phyloP scores from a whole-genome alignment of 2,329 filamentous ascomycete genomes.

The Neofusicoccum kwambonambiense region DNA sequence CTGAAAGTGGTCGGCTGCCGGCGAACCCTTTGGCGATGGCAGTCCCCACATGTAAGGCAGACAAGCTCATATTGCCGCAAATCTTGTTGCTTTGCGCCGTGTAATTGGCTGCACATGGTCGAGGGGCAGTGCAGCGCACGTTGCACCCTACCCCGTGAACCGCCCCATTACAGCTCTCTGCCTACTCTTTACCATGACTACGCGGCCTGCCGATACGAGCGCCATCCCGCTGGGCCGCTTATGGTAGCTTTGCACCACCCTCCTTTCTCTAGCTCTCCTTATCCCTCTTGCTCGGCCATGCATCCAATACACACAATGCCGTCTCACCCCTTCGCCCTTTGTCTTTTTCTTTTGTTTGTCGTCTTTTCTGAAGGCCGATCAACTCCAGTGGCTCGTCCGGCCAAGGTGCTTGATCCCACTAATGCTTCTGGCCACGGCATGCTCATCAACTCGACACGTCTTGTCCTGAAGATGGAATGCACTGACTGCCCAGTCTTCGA shows the following conservation, averaged over 20 bases:
- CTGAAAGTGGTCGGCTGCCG: neutral
- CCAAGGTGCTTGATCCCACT: neutral
- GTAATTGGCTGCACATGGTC: neutral
- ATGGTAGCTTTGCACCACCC: neutral
- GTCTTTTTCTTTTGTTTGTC: neutral
- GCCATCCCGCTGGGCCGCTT: no score
- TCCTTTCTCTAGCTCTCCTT: neutral
- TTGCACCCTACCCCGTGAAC: no score
- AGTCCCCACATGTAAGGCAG: neutral
- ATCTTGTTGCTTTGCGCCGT: neutral
- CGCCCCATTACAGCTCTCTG: no score
- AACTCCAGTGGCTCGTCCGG: neutral
- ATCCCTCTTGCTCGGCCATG: neutral
- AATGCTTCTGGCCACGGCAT: neutral
- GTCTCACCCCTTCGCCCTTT: neutral
- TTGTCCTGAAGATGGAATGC: conserved; percentile 2
- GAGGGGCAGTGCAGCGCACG: neutral
- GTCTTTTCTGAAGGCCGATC: neutral
- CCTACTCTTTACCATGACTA: no score
- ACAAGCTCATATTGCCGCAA: neutral
- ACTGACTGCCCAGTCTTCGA: neutral
- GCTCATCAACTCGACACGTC: neutral
- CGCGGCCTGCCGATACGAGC: no score
- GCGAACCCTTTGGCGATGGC: no score
- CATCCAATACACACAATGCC: neutral